A percentile compares a stretch with the other conserved stretches of the same genome.
phyloP scores from a whole-genome alignment of 1,139 yeast genomes.

The Scheffersomyces segobiensis region DNA sequence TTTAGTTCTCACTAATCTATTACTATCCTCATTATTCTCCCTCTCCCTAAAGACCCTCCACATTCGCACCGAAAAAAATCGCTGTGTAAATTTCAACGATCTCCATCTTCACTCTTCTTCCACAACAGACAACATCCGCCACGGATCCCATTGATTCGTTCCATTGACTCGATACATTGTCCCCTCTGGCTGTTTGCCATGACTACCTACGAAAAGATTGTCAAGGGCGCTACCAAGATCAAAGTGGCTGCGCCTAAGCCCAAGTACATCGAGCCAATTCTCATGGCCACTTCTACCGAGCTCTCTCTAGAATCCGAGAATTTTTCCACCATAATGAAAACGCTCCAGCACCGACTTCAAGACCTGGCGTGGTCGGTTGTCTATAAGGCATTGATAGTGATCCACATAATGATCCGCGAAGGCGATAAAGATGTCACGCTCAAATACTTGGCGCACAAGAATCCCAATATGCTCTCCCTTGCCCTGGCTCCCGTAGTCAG shows the following conservation, averaged over 20 bases:
- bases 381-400: constrained; percentile 78
- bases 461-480: constrained; percentile 57
- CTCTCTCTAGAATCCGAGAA: constrained; percentile 50
- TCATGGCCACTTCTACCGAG: constrained; percentile 65
- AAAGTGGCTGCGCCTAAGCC: constrained; percentile 97
- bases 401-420: constrained; percentile 90
- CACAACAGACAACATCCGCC: not conserved
- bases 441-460: constrained; percentile 58
- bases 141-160: constrained; percentile 2
- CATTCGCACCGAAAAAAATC: not conserved
- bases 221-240: constrained; percentile 51
- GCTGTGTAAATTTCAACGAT: not conserved
- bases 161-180: constrained; percentile 13
- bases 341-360: constrained; percentile 59
- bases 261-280: constrained; percentile 89
- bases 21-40: not conserved
- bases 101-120: not conserved
- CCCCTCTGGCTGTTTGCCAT: constrained; percentile 15
- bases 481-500: constrained; percentile 31
- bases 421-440: constrained; percentile 77
- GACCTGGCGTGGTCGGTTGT: constrained; percentile 91
- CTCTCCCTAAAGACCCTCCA: not conserved
- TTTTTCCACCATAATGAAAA: constrained; percentile 67
- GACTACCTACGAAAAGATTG: constrained; percentile 50
- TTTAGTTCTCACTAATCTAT: not conserved